These are phyloP conservation scores for Cymodocea nodosa DNA, from an alignment of 116 monocot species.

Conservation along the genomic window DNA sequence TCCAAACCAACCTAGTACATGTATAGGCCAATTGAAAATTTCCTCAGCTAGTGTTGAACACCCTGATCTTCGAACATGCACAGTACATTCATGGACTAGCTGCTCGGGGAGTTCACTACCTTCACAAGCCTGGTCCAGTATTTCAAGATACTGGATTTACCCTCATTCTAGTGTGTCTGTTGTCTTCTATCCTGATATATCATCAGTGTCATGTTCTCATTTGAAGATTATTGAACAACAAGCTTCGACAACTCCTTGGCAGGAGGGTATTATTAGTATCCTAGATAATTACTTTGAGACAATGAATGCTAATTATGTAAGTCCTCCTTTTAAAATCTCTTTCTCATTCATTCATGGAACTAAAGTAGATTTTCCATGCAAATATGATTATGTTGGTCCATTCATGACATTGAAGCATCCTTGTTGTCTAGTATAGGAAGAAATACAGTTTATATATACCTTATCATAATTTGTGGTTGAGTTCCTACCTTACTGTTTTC, in stretches of 20 bases:
- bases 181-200: neutral
- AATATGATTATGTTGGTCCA: too few relatives aligned
- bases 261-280: constrained; percentile 58
- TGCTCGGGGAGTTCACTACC: constrained; percentile 83
- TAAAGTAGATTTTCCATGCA: too few relatives aligned
- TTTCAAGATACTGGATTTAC: constrained; percentile 70
- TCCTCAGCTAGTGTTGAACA: neutral
- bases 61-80: neutral
- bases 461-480: too few relatives aligned
- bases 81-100: constrained; percentile 85
- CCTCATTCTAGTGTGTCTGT: constrained; percentile 42
- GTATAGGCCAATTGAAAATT: too few relatives aligned
- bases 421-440: too few relatives aligned
- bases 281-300: constrained; percentile 43
- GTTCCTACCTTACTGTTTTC: too few relatives aligned
- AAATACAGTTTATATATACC: too few relatives aligned
- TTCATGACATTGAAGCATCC: too few relatives aligned
- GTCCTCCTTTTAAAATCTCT: too few relatives aligned
- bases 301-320: constrained; percentile 7
- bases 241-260: constrained; percentile 66
- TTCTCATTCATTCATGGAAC: too few relatives aligned
- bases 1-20: constrained; percentile 59
- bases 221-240: constrained; percentile 53
- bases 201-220: constrained; percentile 12
- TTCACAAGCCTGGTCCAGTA: constrained; percentile 65